These are phyloP conservation scores for Phylloporus sp. DNA, from an alignment of 768 basidiomycete species.

Conservation along the genomic window DNA sequence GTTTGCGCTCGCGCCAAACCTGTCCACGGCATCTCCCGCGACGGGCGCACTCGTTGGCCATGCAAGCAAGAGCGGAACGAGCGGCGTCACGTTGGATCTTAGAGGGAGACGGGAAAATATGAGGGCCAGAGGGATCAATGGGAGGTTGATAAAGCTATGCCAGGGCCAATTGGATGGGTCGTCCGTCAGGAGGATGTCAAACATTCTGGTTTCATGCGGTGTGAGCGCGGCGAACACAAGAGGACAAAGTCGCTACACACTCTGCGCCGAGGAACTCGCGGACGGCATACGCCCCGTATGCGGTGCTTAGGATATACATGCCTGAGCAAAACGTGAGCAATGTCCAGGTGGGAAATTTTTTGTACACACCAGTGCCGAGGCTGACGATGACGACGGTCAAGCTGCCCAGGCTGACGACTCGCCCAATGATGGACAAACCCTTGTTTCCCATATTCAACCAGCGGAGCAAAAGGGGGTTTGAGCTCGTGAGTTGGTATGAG, in stretches of 20 bases:
- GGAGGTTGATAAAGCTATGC: constrained; percentile 72
- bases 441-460: constrained; percentile 51
- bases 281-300: constrained; percentile 72
- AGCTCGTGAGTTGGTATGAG: constrained; percentile 62
- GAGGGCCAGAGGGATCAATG: constrained; percentile 64
- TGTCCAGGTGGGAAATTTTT: not conserved
- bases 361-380: constrained; percentile 56
- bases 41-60: constrained; percentile 31
- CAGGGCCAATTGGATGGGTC: constrained; percentile 73
- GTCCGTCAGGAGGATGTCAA: constrained; percentile 57
- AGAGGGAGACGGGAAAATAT: constrained; percentile 56
- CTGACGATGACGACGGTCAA: constrained; percentile 49
- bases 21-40: not conserved
- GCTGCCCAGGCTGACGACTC: constrained; percentile 48
- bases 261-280: constrained; percentile 67
- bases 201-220: constrained; percentile 44
- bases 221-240: not conserved
- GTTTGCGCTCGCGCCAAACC: not conserved
- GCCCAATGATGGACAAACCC: constrained; percentile 47
- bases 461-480: constrained; percentile 50
- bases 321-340: constrained; percentile 30
- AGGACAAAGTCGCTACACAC: constrained; percentile 31
- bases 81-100: constrained; percentile 23
- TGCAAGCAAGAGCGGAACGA: constrained; percentile 23
- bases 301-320: constrained; percentile 49